These are phyloP conservation scores for Phylloboletellus chloephorus DNA, from an alignment of 1,284 basidiomycete genomes.

Conservation along the genomic window DNA sequence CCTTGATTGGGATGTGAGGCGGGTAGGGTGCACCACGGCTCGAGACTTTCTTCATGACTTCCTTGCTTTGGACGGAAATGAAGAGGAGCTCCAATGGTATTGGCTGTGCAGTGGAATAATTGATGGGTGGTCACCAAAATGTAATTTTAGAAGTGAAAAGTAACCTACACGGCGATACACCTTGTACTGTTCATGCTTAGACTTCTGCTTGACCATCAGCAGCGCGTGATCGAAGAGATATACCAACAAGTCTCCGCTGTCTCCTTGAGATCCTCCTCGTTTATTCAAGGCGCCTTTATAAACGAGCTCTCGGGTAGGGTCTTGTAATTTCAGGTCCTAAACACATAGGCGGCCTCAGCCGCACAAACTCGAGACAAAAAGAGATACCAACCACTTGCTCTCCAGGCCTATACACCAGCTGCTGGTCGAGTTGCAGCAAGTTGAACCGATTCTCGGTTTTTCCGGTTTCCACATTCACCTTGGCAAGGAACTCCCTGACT, in stretches of 20 bases:
- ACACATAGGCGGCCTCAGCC: conserved; percentile 5
- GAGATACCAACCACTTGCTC: conserved; percentile 58
- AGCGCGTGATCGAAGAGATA: conserved; percentile 98
- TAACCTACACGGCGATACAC: conserved; percentile 86
- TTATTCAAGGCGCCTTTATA: conserved; percentile 94
- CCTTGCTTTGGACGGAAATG: conserved; percentile 56
- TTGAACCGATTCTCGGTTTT: conserved; percentile 62
- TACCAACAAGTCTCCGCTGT: conserved; percentile 85
- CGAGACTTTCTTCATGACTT: conserved; percentile 44
- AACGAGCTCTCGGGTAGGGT: conserved; percentile 72
- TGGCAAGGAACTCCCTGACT: conserved; percentile 78
- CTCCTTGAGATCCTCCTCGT: conserved; percentile 72
- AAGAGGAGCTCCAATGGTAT: conserved; percentile 94
- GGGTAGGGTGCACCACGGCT: conserved; percentile 49
- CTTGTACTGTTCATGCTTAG: conserved; percentile 89
- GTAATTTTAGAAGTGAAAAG: too few relatives aligned
- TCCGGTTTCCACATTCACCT: conserved; percentile 77
- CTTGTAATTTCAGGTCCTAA: conserved; percentile 77
- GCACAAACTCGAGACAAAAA: background rate
- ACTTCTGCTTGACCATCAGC: conserved; percentile 92
- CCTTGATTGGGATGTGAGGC: conserved; percentile 44
- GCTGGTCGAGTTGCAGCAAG: conserved; percentile 73
- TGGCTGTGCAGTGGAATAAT: conserved; percentile 48
- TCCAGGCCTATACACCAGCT: conserved; percentile 69
- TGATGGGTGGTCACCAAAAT: conserved; percentile 8